A percentile compares a stretch with the other conserved stretches of the same genome.
Conservation (phyloP, 768 basidiomycete species). For the Lactarius tabidus region DNA sequence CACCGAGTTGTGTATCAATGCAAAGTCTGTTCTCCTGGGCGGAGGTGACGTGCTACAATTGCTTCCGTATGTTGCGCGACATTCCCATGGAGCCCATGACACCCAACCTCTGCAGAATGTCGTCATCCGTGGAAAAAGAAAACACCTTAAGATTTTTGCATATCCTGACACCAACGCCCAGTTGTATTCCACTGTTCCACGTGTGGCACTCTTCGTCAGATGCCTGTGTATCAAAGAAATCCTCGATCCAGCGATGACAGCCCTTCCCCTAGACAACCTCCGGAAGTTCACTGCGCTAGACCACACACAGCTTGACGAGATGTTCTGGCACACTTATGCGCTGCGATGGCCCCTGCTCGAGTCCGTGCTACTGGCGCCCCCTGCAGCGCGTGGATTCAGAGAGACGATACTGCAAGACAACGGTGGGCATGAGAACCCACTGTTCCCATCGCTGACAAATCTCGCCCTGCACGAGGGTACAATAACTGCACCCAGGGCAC, state of each 20-base stretch:
- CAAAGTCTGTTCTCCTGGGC: background rate
- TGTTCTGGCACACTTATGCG: no score
- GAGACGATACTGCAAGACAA: background rate
- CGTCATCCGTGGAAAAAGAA: background rate
- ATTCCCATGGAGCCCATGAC: constrained; percentile 3
- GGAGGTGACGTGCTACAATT: background rate
- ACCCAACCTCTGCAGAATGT: background rate
- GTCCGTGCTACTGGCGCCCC: background rate
- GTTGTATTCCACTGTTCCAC: no score
- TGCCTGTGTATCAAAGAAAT: no score
- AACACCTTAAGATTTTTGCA: background rate
- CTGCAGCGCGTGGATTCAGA: background rate
- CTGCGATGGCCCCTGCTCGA: no score
- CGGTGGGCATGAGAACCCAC: background rate
- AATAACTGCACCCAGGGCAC: background rate
- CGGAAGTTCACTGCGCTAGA: no score
- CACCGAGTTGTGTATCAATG: background rate
- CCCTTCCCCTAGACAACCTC: no score
- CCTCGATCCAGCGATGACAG: no score
- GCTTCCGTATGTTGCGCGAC: background rate
- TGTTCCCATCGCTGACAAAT: background rate
- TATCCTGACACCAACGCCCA: background rate
- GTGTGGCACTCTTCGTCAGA: no score
- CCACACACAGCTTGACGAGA: no score
- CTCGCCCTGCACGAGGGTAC: background rate